Evolutionary conservation across 345 rosid genomes (phyloP), one percentile per base, ranked within the genome.

Genomic region (Turritis glabra): DNA sequence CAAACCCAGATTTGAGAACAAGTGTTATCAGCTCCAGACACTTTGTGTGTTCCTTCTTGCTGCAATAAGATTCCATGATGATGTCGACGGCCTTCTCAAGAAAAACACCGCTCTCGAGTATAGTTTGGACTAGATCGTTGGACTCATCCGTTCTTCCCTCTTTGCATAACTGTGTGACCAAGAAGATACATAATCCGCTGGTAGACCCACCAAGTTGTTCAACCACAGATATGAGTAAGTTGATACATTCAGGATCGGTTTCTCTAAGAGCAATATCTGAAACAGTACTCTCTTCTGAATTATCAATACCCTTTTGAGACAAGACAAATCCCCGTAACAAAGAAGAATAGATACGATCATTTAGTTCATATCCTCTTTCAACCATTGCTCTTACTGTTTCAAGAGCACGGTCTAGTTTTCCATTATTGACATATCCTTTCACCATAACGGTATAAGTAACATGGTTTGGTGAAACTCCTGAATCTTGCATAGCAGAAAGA

Each of bases 401-500:
- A 47, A 85, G 60, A 70, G 86, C 86, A 46, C 40, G 18, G 23
- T 81, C 78, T 41, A 82, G 59, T 64, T 57, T 85, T 58, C 83
- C 79, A 41, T 79, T 68, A 52, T 51, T 48, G 25, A 64, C 69
- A 75, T 79, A 76, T 23, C 86, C 84, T 74, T 77, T 80, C 57
- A 85, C 79, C 67, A 85, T 55, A 27, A 81, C 74, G 2, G 86
- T 68, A 64, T 81, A 85, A 46, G 84, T 79, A 44, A 80, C 69
- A 79, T 74, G 77, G 73, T 81, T 85, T 51, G 88, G 88, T 60
- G 77, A 67, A 56, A 74, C 76, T 54, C 84, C 88, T 48, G 75
- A 74, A 67, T 68, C 77, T 52, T 62, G 59, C 83, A 85, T 82
- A 56, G 67, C 62, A 67, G 64, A 65, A 35, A 82, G 69, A 67